Evolutionary conservation across 2,329 filamentous ascomycete species (phyloP).

Genomic region (Fusarium albosuccineum): DNA sequence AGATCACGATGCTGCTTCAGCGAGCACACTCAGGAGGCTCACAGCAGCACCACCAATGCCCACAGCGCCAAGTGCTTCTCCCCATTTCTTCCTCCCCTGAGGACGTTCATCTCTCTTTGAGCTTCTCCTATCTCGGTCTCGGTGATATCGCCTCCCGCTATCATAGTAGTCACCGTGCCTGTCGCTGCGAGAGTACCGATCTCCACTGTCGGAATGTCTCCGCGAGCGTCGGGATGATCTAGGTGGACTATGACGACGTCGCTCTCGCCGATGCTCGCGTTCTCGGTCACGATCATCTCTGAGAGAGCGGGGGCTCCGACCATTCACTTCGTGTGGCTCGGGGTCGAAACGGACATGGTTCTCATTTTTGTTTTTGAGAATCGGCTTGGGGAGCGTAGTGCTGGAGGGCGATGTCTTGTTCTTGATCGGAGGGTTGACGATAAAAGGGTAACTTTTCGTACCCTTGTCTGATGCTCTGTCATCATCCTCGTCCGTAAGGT

Average conservation of each 20-base stretch:
- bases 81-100: conserved; percentile 61
- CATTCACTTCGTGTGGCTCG: conserved; percentile 60
- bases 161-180: conserved; percentile 52
- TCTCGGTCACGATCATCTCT: conserved; percentile 52
- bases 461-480: conserved; percentile 49
- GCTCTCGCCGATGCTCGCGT: conserved; percentile 42
- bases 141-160: conserved; percentile 53
- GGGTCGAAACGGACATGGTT: conserved; percentile 68
- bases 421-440: conserved; percentile 53
- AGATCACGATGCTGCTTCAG: conserved; percentile 63
- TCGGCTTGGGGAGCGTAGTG: conserved; percentile 64
- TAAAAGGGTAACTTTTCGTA: conserved; percentile 52
- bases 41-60: conserved; percentile 72
- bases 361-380: conserved; percentile 72
- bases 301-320: conserved; percentile 45
- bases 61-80: conserved; percentile 68
- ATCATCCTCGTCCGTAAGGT: conserved; percentile 51
- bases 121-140: conserved; percentile 56
- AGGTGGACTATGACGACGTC: conserved; percentile 27
- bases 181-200: conserved; percentile 46
- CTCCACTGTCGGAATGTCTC: conserved; percentile 47
- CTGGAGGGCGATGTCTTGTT: conserved; percentile 52
- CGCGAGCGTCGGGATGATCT: conserved; percentile 42
- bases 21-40: conserved; percentile 68
- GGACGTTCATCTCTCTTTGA: conserved; percentile 54